These are phyloP conservation scores for Glycine tomentella DNA, from an alignment of 306 rosid species.

Conservation along the genomic window DNA sequence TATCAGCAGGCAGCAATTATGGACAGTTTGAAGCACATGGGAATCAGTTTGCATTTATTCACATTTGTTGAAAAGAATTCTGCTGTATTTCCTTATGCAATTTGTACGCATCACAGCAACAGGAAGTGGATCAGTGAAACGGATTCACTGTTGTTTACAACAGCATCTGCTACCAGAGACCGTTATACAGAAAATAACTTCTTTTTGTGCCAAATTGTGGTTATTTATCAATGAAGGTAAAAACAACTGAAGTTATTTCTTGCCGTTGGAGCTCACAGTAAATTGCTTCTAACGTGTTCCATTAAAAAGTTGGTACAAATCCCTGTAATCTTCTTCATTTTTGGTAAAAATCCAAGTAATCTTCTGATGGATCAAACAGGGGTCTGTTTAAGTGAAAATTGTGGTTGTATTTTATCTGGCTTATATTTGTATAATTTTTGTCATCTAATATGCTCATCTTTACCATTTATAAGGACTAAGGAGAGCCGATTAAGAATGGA, in stretches of 20 bases:
- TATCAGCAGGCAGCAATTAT: slow-evolving; percentile 35
- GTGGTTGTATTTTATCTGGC: no score
- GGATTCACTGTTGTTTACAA: slow-evolving; percentile 22
- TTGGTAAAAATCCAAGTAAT: no score
- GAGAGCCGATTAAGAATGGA: no score
- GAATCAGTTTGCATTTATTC: slow-evolving; percentile 31
- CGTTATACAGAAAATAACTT: slow-evolving; percentile 12
- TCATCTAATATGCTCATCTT: no score
- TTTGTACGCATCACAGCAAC: slow-evolving; percentile 29
- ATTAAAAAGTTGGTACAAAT: background rate
- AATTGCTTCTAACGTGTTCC: slow-evolving; percentile 5
- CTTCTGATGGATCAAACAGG: background rate
- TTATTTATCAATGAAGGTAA: slow-evolving; percentile 18
- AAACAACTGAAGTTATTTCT: slow-evolving; percentile 2
- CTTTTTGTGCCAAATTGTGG: slow-evolving; percentile 29
- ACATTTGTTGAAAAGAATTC: slow-evolving; percentile 29
- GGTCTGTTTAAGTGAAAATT: no score
- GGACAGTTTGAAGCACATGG: slow-evolving; percentile 29
- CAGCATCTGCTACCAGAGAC: background rate
- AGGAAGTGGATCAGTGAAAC: slow-evolving; percentile 9
- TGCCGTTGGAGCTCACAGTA: slow-evolving; percentile 3
- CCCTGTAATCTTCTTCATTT: no score
- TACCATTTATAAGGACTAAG: no score
- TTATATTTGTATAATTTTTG: no score
- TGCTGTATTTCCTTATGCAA: background rate